phyloP scores from a whole-genome alignment of 495 filamentous ascomycete genomes.

The Bacidia gigantensis region DNA sequence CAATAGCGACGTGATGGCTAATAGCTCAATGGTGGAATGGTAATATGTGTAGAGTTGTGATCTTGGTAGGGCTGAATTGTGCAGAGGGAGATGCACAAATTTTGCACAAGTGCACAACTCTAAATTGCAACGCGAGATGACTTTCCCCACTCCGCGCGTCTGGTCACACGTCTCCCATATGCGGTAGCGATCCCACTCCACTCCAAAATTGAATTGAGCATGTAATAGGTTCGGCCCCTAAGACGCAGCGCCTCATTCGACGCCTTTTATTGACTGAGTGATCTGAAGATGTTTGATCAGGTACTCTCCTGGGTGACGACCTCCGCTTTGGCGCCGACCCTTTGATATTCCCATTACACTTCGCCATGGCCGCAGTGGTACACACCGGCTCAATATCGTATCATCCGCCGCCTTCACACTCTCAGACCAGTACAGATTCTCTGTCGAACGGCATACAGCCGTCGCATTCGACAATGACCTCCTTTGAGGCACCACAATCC shows the following conservation, averaged over 20 bases:
- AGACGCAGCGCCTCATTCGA: too few species aligned
- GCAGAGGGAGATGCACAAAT: background rate
- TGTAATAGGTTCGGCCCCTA: too few species aligned
- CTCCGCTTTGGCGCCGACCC: background rate
- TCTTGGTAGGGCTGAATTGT: background rate
- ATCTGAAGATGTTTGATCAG: background rate
- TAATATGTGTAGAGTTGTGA: background rate
- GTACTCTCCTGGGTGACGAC: background rate
- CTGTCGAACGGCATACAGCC: slow-evolving; percentile 27
- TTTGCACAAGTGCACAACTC: background rate
- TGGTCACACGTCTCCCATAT: slow-evolving; percentile 1
- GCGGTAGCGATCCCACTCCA: background rate
- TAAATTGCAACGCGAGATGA: background rate
- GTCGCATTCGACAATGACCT: slow-evolving; percentile 35
- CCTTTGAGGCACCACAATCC: slow-evolving; percentile 38
- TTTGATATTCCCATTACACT: slow-evolving; percentile 7
- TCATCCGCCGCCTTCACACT: slow-evolving; percentile 31
- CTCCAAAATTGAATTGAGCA: background rate
- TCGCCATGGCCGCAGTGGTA: slow-evolving; percentile 27
- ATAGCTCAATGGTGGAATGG: too few species aligned
- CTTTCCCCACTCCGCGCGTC: background rate
- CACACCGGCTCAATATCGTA: slow-evolving; percentile 27
- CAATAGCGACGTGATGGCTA: too few species aligned
- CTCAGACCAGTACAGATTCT: slow-evolving; percentile 30
- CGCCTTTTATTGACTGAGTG: too few species aligned